These are phyloP conservation scores for Yarrowia sp. DNA, from an alignment of 805 yeast genomes.

Conservation along the genomic window DNA sequence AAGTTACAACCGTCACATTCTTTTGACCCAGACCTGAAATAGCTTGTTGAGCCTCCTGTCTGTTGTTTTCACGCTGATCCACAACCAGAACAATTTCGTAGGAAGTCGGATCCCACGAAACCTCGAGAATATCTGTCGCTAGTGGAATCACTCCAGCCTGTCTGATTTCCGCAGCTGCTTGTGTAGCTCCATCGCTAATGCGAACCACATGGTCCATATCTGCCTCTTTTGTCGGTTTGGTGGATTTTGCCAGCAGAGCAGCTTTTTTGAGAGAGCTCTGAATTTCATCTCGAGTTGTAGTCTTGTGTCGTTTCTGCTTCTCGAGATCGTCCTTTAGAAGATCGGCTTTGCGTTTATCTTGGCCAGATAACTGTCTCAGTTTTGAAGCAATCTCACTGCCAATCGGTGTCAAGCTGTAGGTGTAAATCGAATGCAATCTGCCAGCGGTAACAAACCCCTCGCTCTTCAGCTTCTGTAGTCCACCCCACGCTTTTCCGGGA, in stretches of 20 bases:
- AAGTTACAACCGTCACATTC: not conserved
- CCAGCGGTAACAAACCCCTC: not conserved
- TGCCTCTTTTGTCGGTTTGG: not conserved
- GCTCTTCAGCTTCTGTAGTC: not conserved
- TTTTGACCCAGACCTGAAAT: not conserved
- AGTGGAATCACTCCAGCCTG: not conserved
- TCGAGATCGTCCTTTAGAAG: not conserved
- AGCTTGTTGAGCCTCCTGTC: not conserved
- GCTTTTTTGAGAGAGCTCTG: not conserved
- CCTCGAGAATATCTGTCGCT: not conserved
- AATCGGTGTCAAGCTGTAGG: not conserved
- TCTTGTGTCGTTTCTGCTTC: not conserved
- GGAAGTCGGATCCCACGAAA: not conserved
- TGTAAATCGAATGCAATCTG: not conserved
- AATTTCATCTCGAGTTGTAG: not conserved
- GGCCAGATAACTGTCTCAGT: not conserved
- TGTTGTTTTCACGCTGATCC: slow-evolving; percentile 7
- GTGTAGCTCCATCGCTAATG: not conserved
- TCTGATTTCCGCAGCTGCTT: not conserved
- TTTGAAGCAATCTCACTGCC: not conserved
- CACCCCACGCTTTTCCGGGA: not conserved
- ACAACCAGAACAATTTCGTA: slow-evolving; percentile 1
- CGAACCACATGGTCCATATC: not conserved
- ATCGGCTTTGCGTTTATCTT: not conserved
- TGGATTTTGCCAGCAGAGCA: not conserved